Conservation (phyloP, 164 flowering plant genomes). For the Piper betle region DNA sequence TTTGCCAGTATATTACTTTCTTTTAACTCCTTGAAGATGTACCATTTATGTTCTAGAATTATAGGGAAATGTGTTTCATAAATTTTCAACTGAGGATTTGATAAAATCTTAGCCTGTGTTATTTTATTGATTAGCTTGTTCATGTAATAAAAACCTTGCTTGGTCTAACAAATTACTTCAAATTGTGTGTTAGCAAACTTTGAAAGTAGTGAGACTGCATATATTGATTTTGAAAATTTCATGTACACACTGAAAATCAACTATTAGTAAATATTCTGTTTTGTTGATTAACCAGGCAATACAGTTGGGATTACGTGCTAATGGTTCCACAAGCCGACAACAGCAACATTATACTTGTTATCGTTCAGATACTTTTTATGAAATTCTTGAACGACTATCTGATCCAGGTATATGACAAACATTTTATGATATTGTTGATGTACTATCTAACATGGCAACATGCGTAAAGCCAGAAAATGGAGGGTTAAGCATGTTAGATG, state of each 20-base stretch:
- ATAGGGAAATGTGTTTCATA: too few species aligned
- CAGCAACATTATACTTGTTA: slow-evolving; percentile 46
- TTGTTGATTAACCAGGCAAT: slow-evolving; percentile 26
- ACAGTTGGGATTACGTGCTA: slow-evolving; percentile 36
- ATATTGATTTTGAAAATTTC: too few species aligned
- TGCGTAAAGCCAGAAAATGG: not conserved
- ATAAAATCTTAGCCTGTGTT: too few species aligned
- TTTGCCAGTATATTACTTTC: too few species aligned
- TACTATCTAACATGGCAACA: not conserved
- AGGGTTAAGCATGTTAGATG: not conserved
- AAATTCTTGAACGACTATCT: slow-evolving; percentile 48
- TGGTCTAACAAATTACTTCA: too few species aligned
- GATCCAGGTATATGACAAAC: slow-evolving; percentile 28
- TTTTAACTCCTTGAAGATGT: too few species aligned
- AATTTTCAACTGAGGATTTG: too few species aligned
- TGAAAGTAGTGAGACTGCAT: too few species aligned
- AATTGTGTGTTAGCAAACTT: too few species aligned
- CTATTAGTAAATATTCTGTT: not conserved
- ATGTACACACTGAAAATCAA: not conserved
- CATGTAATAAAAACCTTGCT: too few species aligned
- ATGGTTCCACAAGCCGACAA: slow-evolving; percentile 24
- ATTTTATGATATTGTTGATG: not conserved
- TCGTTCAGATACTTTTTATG: slow-evolving; percentile 41
- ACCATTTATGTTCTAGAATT: too few species aligned
- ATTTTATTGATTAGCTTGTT: too few species aligned